A percentile compares a stretch with the other conserved stretches of the same genome.
Evolutionary conservation across 495 filamentous ascomycete genomes (phyloP).

Genomic region (Trypethelium eluteriae): DNA sequence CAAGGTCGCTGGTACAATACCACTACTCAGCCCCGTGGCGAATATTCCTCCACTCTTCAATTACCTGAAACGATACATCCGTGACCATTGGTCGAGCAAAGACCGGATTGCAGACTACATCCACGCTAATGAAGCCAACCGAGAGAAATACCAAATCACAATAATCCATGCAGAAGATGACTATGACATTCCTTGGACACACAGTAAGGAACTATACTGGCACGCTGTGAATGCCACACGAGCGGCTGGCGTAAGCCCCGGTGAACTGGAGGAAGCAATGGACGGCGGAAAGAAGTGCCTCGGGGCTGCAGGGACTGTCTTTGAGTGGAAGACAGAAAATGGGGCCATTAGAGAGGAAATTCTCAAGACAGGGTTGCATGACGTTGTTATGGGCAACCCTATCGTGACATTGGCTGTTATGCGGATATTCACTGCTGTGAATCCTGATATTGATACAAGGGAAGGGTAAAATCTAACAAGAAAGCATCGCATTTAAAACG

Average conservation of each 20-base stretch:
- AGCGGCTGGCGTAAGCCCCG: conserved; percentile 30
- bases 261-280: conserved; percentile 36
- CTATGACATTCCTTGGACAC: conserved; percentile 35
- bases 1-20: conserved; percentile 39
- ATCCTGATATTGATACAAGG: background rate
- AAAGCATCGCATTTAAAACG: background rate
- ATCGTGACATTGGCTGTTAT: conserved; percentile 40
- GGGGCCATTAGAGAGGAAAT: conserved; percentile 46
- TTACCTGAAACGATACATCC: conserved; percentile 26
- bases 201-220: conserved; percentile 39
- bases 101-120: conserved; percentile 24
- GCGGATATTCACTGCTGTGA: conserved; percentile 14
- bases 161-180: conserved; percentile 31
- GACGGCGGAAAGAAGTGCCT: conserved; percentile 33
- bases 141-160: conserved; percentile 20
- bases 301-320: conserved; percentile 42
- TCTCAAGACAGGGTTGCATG: conserved; percentile 45
- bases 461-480: background rate
- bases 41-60: conserved; percentile 33
- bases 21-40: conserved; percentile 39
- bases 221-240: conserved; percentile 40
- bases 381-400: conserved; percentile 47
- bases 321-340: conserved; percentile 41
- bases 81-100: conserved; percentile 29
- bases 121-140: conserved; percentile 16